A percentile compares a stretch with the other conserved stretches of the same genome.
Conservation (phyloP, 1,284 basidiomycete genomes). For the Chalciporus sp. region DNA sequence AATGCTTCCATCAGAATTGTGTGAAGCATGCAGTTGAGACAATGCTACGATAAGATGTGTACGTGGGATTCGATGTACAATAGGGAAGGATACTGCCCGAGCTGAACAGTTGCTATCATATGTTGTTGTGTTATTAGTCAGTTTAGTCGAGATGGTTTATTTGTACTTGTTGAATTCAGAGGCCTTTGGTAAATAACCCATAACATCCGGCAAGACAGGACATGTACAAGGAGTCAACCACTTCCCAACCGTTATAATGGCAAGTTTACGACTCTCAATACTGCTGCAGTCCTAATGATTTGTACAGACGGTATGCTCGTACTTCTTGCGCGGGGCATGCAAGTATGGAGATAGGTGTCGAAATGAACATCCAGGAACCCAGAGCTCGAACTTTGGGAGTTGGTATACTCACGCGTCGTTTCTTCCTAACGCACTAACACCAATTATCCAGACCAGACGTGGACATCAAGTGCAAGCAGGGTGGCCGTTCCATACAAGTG, state of each 20-base stretch:
- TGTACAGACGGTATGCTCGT: conserved; percentile 52
- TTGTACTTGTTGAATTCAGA: conserved; percentile 25
- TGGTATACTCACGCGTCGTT: conserved; percentile 18
- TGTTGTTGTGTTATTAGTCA: not conserved
- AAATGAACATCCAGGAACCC: conserved; percentile 62
- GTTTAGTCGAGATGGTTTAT: not conserved
- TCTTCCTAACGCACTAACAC: conserved; percentile 14
- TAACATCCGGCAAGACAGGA: conserved; percentile 1
- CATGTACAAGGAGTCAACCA: not conserved
- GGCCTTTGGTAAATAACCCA: conserved; percentile 14
- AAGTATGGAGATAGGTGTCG: conserved; percentile 69
- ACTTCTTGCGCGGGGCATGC: conserved; percentile 68
- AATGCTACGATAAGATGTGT: too few species aligned
- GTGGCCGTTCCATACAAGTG: conserved; percentile 44
- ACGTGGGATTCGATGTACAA: too few species aligned
- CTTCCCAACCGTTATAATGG: conserved; percentile 18
- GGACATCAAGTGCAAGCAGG: conserved; percentile 37
- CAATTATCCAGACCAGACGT: conserved; percentile 42
- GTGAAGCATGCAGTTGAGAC: not conserved
- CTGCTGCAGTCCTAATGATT: conserved; percentile 6
- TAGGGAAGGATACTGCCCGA: not conserved
- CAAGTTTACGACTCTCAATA: not conserved
- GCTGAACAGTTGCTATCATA: not conserved
- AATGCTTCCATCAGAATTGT: conserved; percentile 10
- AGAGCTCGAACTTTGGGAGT: conserved; percentile 40